A percentile compares a stretch with the other conserved stretches of the same genome.
These are phyloP conservation scores for Dendrocalamus latiflorus DNA, from an alignment of 202 grass and related monocot species.

Conservation along the genomic window DNA sequence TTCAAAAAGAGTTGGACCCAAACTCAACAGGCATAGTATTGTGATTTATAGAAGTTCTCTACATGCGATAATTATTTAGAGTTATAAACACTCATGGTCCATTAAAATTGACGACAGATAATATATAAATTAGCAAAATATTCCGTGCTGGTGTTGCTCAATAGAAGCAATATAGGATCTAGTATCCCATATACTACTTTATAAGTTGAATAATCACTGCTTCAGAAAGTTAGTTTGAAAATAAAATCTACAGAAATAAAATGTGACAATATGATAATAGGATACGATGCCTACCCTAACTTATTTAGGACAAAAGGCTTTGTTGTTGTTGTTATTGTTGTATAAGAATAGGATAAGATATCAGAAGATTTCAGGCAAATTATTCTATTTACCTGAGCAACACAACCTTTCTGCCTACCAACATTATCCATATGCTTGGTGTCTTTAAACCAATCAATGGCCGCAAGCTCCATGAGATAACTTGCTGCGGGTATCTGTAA, in stretches of 20 bases:
- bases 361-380: not conserved
- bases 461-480: too few relatives aligned
- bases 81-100: not conserved
- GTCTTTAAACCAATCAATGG: too few relatives aligned
- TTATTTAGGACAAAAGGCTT: too few relatives aligned
- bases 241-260: not conserved
- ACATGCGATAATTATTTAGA: not conserved
- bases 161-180: not conserved
- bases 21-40: not conserved
- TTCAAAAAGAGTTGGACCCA: not conserved
- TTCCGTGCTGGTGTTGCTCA: not conserved
- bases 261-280: not conserved
- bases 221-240: not conserved
- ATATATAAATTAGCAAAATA: not conserved
- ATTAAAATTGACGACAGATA: not conserved
- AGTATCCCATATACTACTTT: not conserved
- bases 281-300: too few relatives aligned
- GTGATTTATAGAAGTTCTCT: not conserved
- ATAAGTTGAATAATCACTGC: not conserved
- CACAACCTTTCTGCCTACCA: constrained; percentile 58
- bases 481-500: too few relatives aligned
- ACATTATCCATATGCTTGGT: too few relatives aligned
- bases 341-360: constrained; percentile 1
- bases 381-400: constrained; percentile 59
- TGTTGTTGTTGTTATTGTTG: too few relatives aligned